Conservation (phyloP, 768 basidiomycete species). For the Auriscalpium vulgare region DNA sequence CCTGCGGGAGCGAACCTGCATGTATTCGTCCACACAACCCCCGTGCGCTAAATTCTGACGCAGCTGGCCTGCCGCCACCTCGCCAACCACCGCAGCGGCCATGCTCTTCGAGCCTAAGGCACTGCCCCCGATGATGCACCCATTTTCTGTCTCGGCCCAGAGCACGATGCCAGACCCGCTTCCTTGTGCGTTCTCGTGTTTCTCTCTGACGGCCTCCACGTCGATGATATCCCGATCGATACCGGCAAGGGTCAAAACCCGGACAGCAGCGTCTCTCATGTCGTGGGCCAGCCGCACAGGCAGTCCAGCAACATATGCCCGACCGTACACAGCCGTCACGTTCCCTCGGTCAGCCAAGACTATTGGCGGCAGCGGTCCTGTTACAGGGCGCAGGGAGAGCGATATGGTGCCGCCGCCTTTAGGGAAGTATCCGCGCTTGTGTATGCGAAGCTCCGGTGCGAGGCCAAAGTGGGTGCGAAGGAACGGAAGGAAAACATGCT, state of each 20-base stretch:
- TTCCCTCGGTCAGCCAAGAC: slow-evolving; percentile 49
- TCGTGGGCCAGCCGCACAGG: slow-evolving; percentile 44
- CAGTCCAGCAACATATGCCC: slow-evolving; percentile 61
- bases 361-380: slow-evolving; percentile 35
- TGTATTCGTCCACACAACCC: slow-evolving; percentile 64
- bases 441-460: slow-evolving; percentile 36
- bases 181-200: slow-evolving; percentile 30
- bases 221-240: slow-evolving; percentile 19
- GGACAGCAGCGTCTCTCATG: slow-evolving; percentile 48
- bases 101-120: slow-evolving; percentile 50
- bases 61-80: slow-evolving; percentile 53
- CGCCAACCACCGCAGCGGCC: slow-evolving; percentile 41
- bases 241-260: slow-evolving; percentile 34
- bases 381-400: slow-evolving; percentile 29
- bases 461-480: slow-evolving; percentile 46
- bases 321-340: slow-evolving; percentile 43
- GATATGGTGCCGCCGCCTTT: slow-evolving; percentile 61
- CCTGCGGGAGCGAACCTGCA: slow-evolving; percentile 36
- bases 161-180: slow-evolving; percentile 65
- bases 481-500: slow-evolving; percentile 63
- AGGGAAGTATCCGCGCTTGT: slow-evolving; percentile 62
- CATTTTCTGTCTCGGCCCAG: slow-evolving; percentile 66
- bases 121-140: slow-evolving; percentile 62
- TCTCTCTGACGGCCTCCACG: slow-evolving; percentile 23
- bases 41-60: slow-evolving; percentile 49